These are phyloP conservation scores for Lipomyces kockii DNA, from an alignment of 805 yeast genomes.

Conservation along the genomic window DNA sequence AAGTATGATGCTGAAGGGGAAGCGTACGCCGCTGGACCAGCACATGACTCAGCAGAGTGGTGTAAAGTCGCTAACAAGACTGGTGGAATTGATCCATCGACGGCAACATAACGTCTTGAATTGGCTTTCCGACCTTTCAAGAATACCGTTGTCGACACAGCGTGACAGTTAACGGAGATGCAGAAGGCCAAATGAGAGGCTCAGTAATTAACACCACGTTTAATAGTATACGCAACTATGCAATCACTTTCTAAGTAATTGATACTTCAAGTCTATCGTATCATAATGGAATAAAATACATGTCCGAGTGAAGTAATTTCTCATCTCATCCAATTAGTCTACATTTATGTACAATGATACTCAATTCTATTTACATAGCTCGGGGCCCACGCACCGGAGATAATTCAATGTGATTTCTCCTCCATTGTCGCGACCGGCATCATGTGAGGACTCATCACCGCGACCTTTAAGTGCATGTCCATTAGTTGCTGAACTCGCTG, in stretches of 20 bases:
- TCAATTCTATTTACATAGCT: neutral
- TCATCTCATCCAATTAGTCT: too few species aligned
- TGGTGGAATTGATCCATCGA: slow-evolving; percentile 46
- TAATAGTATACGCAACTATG: neutral
- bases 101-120: slow-evolving; percentile 50
- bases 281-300: neutral
- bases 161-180: slow-evolving; percentile 48
- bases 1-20: slow-evolving; percentile 11
- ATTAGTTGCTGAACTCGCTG: slow-evolving; percentile 11
- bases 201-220: neutral
- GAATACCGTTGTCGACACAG: slow-evolving; percentile 50
- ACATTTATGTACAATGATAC: too few species aligned
- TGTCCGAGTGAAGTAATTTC: neutral
- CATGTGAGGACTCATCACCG: slow-evolving; percentile 19
- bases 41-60: slow-evolving; percentile 24
- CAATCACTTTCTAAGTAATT: neutral
- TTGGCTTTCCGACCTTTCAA: slow-evolving; percentile 47
- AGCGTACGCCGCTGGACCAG: slow-evolving; percentile 15
- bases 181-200: slow-evolving; percentile 28
- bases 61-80: slow-evolving; percentile 33
- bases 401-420: neutral
- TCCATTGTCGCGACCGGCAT: slow-evolving; percentile 9
- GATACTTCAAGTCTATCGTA: neutral
- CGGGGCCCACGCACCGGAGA: neutral
- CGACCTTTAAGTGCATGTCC: slow-evolving; percentile 10